A percentile compares a stretch with the other conserved stretches of the same genome.
Evolutionary conservation across 768 basidiomycete genomes (phyloP).

Genomic region (Hortiboletus flavorubellus): DNA sequence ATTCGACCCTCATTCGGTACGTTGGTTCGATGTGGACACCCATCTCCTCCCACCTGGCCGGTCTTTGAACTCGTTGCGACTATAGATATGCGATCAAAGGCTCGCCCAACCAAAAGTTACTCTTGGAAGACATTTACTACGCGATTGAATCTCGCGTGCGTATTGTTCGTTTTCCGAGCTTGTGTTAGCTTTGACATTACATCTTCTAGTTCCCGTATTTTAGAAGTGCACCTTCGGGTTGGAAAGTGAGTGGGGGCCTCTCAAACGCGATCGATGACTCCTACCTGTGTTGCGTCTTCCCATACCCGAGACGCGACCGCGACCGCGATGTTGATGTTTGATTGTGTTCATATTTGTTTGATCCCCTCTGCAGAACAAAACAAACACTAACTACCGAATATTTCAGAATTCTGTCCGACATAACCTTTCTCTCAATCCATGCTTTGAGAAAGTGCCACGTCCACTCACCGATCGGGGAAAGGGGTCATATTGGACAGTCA

Average conservation of each 20-base stretch:
- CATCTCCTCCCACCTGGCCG: neutral
- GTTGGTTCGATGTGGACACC: constrained; percentile 26
- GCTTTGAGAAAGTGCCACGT: constrained; percentile 89
- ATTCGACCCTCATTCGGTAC: constrained; percentile 86
- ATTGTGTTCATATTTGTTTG: constrained; percentile 60
- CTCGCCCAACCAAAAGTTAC: constrained; percentile 79
- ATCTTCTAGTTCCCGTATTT: constrained; percentile 78
- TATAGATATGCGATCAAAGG: constrained; percentile 87
- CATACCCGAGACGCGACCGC: constrained; percentile 37
- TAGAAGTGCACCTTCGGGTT: constrained; percentile 78
- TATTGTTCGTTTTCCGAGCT: constrained; percentile 13
- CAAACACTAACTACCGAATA: constrained; percentile 21
- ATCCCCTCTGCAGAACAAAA: constrained; percentile 27
- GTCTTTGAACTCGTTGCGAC: constrained; percentile 4
- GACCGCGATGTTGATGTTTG: constrained; percentile 60
- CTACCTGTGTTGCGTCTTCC: constrained; percentile 3
- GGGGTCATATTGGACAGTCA: constrained; percentile 90
- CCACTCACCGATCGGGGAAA: constrained; percentile 89
- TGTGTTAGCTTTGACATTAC: constrained; percentile 7
- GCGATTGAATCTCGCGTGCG: constrained; percentile 85
- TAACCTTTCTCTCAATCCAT: constrained; percentile 86
- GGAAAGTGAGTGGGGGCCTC: constrained; percentile 64
- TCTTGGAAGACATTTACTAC: constrained; percentile 89
- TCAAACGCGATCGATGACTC: neutral
- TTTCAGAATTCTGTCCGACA: constrained; percentile 85